These are phyloP conservation scores for Colletotrichum tropicicola DNA, from an alignment of 2,329 filamentous ascomycete species.

Conservation along the genomic window DNA sequence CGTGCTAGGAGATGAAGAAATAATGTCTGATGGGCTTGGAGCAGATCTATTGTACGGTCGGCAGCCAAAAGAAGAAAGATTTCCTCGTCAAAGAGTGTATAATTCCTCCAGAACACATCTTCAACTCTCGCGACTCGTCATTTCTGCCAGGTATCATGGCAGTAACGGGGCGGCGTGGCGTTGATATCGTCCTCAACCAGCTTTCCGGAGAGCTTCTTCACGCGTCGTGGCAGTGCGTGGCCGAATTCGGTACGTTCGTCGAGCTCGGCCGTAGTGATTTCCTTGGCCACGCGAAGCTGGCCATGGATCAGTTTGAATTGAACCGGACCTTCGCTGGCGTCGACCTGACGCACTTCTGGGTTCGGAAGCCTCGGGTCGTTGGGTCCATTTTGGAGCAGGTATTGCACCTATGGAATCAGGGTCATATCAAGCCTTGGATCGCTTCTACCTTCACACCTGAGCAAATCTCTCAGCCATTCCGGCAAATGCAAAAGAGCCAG, in stretches of 20 bases:
- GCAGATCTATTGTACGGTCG: slow-evolving; percentile 17
- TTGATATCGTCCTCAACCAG: slow-evolving; percentile 51
- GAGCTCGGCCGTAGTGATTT: slow-evolving; percentile 57
- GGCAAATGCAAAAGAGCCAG: slow-evolving; percentile 51
- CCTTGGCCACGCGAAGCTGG: slow-evolving; percentile 48
- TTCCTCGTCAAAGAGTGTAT: neutral
- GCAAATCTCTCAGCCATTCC: slow-evolving; percentile 48
- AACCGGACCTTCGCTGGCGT: slow-evolving; percentile 45
- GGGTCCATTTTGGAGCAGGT: neutral
- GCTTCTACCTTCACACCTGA: slow-evolving; percentile 33
- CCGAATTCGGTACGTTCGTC: slow-evolving; percentile 52
- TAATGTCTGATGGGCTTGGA: neutral
- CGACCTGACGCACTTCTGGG: slow-evolving; percentile 36
- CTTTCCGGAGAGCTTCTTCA: slow-evolving; percentile 52
- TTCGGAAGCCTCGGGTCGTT: neutral
- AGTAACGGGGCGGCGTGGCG: slow-evolving; percentile 31
- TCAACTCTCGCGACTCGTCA: slow-evolving; percentile 7
- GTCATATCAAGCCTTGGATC: neutral
- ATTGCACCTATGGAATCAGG: neutral
- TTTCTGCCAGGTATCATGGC: neutral
- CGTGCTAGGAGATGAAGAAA: too few species aligned
- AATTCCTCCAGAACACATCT: neutral
- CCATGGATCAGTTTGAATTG: slow-evolving; percentile 53
- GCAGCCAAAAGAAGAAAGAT: slow-evolving; percentile 3
- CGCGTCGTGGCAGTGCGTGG: slow-evolving; percentile 53